phyloP scores from a whole-genome alignment of 306 rosid species.

The Erythrophleum fordii region DNA sequence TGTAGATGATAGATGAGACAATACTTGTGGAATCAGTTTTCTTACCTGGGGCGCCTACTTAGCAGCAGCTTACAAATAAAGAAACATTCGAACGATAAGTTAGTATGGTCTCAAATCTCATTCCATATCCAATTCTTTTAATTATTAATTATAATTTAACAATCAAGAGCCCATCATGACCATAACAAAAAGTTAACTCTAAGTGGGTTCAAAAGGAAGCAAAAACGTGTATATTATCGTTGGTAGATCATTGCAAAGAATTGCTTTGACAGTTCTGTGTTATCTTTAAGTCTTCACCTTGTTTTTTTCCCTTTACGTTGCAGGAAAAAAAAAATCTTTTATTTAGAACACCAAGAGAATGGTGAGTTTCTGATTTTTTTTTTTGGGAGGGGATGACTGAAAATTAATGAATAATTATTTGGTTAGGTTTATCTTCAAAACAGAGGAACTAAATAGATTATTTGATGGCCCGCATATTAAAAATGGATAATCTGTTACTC shows the following conservation, averaged over 20 bases:
- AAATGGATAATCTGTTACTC: not conserved
- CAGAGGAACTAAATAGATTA: not conserved
- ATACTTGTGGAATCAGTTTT: not conserved
- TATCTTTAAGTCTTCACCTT: not conserved
- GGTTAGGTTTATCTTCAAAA: not conserved
- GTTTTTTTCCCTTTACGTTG: not conserved
- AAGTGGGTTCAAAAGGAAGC: not conserved
- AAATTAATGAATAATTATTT: not conserved
- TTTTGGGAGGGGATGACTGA: not conserved
- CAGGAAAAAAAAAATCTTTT: not conserved
- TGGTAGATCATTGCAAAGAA: not conserved
- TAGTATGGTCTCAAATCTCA: not conserved
- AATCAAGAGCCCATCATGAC: not conserved
- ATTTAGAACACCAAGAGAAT: not conserved
- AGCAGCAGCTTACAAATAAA: not conserved
- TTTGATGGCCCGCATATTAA: not conserved
- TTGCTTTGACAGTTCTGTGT: not conserved
- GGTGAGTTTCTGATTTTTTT: not conserved
- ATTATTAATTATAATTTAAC: not conserved
- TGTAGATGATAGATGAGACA: not conserved
- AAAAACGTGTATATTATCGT: not conserved
- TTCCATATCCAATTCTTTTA: not conserved
- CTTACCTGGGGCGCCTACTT: not conserved
- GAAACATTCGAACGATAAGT: not conserved
- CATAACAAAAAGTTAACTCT: not conserved